Evolutionary conservation across 116 monocot species (phyloP), one percentile per base, ranked within the genome.

Genomic region (Cymodocea nodosa): DNA sequence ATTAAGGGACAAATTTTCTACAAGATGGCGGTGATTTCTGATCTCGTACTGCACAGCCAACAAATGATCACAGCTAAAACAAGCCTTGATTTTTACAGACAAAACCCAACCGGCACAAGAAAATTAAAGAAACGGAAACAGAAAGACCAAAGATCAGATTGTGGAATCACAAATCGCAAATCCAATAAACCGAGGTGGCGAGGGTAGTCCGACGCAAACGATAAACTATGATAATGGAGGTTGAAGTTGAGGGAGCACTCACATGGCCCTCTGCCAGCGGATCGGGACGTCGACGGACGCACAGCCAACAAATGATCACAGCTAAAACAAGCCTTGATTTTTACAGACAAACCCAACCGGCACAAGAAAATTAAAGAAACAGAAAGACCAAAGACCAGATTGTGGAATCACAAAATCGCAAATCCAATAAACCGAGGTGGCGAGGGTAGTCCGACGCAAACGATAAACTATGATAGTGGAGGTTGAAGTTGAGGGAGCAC

Each of bases 231-330:
- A 16, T 19, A 13, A 11, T 14, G 30, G 16, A 24, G 5, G n/a
- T n/a, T 18, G 52, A 66, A 37, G 34, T 66, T 25, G 50, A 53
- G 36, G 50, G 35, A 62, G 52, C 13, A 63, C 75, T 52, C 66
- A 89, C 89, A 89, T 55, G 48, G 77, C 69, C 13, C 60, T 75
- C 52, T 62, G 59, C 89, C 89, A 89, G 0, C 66, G 78, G 13
- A 57, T 36, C 34, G 89, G 89, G 35, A 89, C 89, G 67, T 89
- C 89, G 23, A 56, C 62, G 59, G 89, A 89, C 30, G 89, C 89
- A 65, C 18, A 55, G 9, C 39, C 39, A 39, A 4, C 39, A 6
- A 4, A 39, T 9, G 9, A 9, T 6, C 4, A 39, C 39, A 39
- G 39, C 39, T 39, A 39, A 39, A 39, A n/a, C n/a, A 55, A 15